Conservation (phyloP, 352 stramenopile species). For the Saprolegnia diclina region DNA sequence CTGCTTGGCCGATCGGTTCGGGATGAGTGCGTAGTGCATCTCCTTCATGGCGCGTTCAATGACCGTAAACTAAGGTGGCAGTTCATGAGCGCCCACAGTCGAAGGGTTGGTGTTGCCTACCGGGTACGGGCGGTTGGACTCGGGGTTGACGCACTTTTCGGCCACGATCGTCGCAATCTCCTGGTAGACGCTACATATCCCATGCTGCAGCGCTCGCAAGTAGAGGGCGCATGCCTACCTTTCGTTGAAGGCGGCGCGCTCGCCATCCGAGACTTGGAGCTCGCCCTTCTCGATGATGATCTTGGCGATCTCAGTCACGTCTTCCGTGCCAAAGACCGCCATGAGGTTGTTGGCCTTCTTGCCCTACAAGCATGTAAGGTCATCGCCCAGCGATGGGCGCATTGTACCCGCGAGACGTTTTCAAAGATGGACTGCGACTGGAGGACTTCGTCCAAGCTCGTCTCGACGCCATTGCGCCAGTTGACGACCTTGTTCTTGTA, state of each 20-base stretch:
- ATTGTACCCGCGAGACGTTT: constrained; percentile 94
- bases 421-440: constrained; percentile 97
- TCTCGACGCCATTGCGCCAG: constrained; percentile 97
- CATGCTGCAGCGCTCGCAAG: not conserved
- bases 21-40: constrained; percentile 93
- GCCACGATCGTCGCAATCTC: constrained; percentile 96
- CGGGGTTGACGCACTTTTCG: constrained; percentile 96
- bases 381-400: too few species aligned
- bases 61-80: constrained; percentile 76
- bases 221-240: too few species aligned
- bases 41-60: constrained; percentile 96
- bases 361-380: constrained; percentile 63
- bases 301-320: constrained; percentile 88
- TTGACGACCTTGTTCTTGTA: constrained; percentile 99
- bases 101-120: constrained; percentile 37
- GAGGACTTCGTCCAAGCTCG: constrained; percentile 96
- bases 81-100: too few species aligned
- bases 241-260: constrained; percentile 90
- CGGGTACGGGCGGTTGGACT: constrained; percentile 93
- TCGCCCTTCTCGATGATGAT: constrained; percentile 95
- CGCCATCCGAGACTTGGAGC: constrained; percentile 95
- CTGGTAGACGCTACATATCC: constrained; percentile 68
- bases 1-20: constrained; percentile 94
- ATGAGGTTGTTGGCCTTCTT: constrained; percentile 90
- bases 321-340: constrained; percentile 90